Base-by-base conservation (phyloP, 2,329 filamentous ascomycete genomes). In the Arthrobotrys megalospora region DNA sequence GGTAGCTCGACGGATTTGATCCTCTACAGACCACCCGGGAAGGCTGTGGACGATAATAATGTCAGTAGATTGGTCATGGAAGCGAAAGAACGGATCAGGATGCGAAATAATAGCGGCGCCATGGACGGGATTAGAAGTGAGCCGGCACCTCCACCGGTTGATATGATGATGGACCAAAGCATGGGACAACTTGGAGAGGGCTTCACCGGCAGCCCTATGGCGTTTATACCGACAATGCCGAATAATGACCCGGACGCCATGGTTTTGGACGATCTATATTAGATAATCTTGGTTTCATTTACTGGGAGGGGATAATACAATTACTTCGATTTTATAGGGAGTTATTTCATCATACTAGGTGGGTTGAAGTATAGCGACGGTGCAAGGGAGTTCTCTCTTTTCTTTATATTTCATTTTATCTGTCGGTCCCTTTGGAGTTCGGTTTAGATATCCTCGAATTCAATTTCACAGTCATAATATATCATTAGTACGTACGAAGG, bases 11-110 rank as follows among this genome's bases (percentile, higher is more conserved):
- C 71, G 21, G 81, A 81, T 47, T 50, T 98, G 79, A 92, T 99
- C 14, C 88, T 98, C 43, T 98, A 98, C 62, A 94, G 94, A 6
- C 87, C 88, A 58, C 94, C 93, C 14, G 84, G 97, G 80, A 91
- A 90, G 0, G 88, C 97, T 19, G 90, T 93, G 0, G 88, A 90
- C 83, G 91, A 93, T 80, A 91, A 95, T 83, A 91, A 89, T 79
- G 93, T 97, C 79, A 88, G 93, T 76, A 93, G 91, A 84, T 93
- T 93, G 7, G 94, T 97, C 80, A 86, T 95, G 65, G 94, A 97
- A 83, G 90, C 92, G 1, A 88, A 93, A 65, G 89, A 88, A 55
- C 88, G 93, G 68, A 87, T 90, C 38, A 86, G 92, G 66, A 89
- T 50, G 62, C 92, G 80, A 87, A 85, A 83, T 89, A 90, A 82